phyloP scores from a whole-genome alignment of 192 early-diverging fungal genomes.

The Pilobolus umbonatus region DNA sequence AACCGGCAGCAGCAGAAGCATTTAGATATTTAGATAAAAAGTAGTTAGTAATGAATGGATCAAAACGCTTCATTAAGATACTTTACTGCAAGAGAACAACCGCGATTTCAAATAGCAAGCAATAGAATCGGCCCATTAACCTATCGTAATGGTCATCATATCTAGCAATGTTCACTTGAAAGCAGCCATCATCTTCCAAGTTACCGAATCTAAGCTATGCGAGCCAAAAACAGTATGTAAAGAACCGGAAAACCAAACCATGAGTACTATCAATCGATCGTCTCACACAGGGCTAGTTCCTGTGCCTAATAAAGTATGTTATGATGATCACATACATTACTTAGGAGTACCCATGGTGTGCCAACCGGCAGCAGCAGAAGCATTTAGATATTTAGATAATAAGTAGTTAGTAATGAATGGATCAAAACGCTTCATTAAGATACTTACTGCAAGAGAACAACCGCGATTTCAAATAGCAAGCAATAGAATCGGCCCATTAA shows the following conservation, averaged over 20 bases:
- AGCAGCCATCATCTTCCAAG: background rate
- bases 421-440: background rate
- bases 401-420: slow-evolving; percentile 1
- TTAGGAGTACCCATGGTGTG: background rate
- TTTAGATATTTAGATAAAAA: slow-evolving; percentile 1
- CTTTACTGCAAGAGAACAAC: background rate
- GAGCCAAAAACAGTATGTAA: background rate
- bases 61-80: background rate
- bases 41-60: slow-evolving; percentile 2
- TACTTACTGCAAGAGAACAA: background rate
- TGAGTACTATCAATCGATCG: slow-evolving; percentile 4
- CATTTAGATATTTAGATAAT: background rate
- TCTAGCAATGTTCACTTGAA: slow-evolving; percentile 1
- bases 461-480: too few relatives aligned
- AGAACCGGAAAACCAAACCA: background rate
- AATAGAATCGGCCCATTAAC: background rate
- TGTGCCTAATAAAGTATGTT: slow-evolving; percentile 1
- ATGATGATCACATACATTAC: background rate
- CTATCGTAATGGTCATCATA: background rate
- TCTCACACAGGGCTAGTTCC: slow-evolving; percentile 2
- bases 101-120: background rate
- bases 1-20: slow-evolving; percentile 1
- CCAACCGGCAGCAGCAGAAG: slow-evolving; percentile 1
- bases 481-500: too few relatives aligned
- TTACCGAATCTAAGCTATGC: background rate